Conservation (phyloP, 805 yeast genomes). For the Deakozyma indianensis region DNA sequence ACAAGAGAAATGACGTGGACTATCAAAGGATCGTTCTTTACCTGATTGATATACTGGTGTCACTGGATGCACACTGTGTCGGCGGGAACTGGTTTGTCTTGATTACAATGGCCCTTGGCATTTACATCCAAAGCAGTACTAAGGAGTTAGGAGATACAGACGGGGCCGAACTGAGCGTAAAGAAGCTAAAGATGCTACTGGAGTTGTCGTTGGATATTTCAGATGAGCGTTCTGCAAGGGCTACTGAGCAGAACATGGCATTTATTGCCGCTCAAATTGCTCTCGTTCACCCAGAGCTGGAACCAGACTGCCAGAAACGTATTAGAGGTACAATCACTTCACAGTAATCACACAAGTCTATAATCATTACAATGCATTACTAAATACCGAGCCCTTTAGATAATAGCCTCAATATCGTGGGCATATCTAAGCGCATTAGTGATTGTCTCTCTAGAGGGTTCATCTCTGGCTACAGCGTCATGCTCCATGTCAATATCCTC, state of each 20-base stretch:
- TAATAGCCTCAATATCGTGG: slow-evolving; percentile 81
- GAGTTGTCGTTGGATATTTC: neutral
- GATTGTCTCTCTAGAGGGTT: slow-evolving; percentile 31
- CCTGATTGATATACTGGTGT: neutral
- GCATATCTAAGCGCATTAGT: slow-evolving; percentile 76
- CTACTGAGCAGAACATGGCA: neutral
- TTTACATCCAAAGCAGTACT: too few relatives aligned
- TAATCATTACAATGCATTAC: too few relatives aligned
- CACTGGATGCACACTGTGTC: neutral
- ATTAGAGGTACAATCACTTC: neutral
- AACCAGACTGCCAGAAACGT: neutral
- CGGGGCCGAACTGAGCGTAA: too few relatives aligned
- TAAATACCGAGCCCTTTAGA: too few relatives aligned
- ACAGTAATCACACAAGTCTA: too few relatives aligned
- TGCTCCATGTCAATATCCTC: slow-evolving; percentile 19
- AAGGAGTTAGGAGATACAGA: too few relatives aligned
- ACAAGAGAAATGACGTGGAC: neutral
- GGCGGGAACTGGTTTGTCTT: neutral
- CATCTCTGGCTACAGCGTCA: slow-evolving; percentile 26
- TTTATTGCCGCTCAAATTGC: neutral
- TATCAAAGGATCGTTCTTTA: neutral
- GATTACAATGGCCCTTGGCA: neutral
- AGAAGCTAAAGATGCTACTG: neutral
- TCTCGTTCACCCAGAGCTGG: neutral
- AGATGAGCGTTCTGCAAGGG: neutral